These are phyloP conservation scores for Arachnomyces sp. DNA, from an alignment of 2,329 filamentous ascomycete species.

Conservation along the genomic window DNA sequence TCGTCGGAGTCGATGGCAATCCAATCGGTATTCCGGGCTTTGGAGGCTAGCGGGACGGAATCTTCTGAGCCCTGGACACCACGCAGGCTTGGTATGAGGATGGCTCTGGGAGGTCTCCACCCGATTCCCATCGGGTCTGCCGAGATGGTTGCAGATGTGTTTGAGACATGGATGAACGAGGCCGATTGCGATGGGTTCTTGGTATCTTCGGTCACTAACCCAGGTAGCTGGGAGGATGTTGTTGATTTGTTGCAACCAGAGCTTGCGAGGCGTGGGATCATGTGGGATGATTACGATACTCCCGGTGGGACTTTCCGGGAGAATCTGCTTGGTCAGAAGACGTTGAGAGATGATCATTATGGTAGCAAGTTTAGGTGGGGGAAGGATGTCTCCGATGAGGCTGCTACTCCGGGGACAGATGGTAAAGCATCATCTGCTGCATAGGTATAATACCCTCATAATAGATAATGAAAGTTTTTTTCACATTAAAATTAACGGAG, in stretches of 20 bases:
- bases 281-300: conserved; percentile 26
- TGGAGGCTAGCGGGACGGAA: conserved; percentile 43
- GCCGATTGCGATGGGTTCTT: conserved; percentile 38
- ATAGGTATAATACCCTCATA: too few relatives aligned
- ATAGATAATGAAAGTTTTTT: too few relatives aligned
- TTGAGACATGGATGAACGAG: conserved; percentile 40
- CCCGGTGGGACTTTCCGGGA: conserved; percentile 46
- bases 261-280: conserved; percentile 34
- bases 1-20: conserved; percentile 47
- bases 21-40: conserved; percentile 41
- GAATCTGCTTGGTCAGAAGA: conserved; percentile 54
- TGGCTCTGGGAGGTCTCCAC: conserved; percentile 42
- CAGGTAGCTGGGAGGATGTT: conserved; percentile 46
- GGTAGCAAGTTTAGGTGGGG: conserved; percentile 51
- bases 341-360: conserved; percentile 50
- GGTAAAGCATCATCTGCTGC: too few relatives aligned
- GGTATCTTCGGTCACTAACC: conserved; percentile 42
- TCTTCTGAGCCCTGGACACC: conserved; percentile 38
- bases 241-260: conserved; percentile 44
- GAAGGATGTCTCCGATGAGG: too few relatives aligned
- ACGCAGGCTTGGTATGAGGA: conserved; percentile 38
- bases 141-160: conserved; percentile 38
- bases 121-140: conserved; percentile 42
- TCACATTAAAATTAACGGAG: too few relatives aligned
- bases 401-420: too few relatives aligned